Evolutionary conservation across 2,329 filamentous ascomycete species (phyloP).

Genomic region (Bretziella fagacearum): DNA sequence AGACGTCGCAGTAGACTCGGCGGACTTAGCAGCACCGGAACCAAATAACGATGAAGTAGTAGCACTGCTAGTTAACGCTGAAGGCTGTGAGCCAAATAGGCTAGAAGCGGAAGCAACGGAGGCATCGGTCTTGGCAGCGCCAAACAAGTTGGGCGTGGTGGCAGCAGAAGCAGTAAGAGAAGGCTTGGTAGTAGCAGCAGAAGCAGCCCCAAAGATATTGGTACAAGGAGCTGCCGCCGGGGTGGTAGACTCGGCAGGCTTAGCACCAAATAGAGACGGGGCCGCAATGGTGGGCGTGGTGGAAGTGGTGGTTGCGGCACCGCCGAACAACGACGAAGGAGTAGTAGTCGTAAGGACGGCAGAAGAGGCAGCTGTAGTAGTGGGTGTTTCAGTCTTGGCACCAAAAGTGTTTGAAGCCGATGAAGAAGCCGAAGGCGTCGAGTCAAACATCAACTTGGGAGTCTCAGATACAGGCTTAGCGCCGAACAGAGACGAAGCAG

Average conservation of each 20-base stretch:
- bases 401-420: constrained; percentile 15
- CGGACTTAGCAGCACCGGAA: constrained; percentile 20
- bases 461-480: constrained; percentile 8
- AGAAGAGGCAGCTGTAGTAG: neutral
- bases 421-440: constrained; percentile 3
- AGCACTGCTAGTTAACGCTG: constrained; percentile 17
- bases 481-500: constrained; percentile 17
- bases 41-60: constrained; percentile 18
- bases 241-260: constrained; percentile 19
- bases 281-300: constrained; percentile 5
- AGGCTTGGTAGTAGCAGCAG: neutral
- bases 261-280: constrained; percentile 11
- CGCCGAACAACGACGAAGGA: constrained; percentile 10
- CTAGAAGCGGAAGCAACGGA: constrained; percentile 18
- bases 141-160: constrained; percentile 9
- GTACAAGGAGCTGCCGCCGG: constrained; percentile 17
- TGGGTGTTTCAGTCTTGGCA: constrained; percentile 4
- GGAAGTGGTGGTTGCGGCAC: neutral
- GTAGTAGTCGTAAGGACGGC: neutral
- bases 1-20: constrained; percentile 9
- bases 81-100: constrained; percentile 26
- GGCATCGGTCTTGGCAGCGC: constrained; percentile 18
- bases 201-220: constrained; percentile 24
- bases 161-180: constrained; percentile 4
- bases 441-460: constrained; percentile 12